Base-by-base conservation (phyloP, 1,139 yeast species). In the Meyerozyma guilliermondii region DNA sequence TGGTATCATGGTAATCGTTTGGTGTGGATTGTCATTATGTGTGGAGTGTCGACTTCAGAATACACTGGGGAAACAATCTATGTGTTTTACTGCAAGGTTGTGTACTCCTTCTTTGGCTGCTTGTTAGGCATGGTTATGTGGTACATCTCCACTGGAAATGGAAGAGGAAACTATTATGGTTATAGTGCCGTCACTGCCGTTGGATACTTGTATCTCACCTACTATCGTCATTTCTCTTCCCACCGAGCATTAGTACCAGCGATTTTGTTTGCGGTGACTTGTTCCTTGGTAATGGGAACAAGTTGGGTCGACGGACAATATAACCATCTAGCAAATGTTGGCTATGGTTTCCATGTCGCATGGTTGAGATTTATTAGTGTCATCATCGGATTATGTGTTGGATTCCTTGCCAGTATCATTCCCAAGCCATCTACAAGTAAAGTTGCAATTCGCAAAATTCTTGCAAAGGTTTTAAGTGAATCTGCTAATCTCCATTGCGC, bases 21-120 rank as follows among this genome's bases (percentile, higher is more conserved):
- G 40, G 50, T 65, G 7, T 68, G 73, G 73, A 43, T 66, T 9
- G 70, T 65, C 2, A 55, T 68, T 39, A 62, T 66, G 65, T 56
- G 63, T 44, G 65, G 60, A 3, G 55, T 68, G 16, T 61, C 68
- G 3, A 62, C 65, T 6, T 46, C 65, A 7, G 68, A 66, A 38
- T 60, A 60, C 29, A 58, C 70, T 4, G 72, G 70, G 1, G 64
- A 63, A 44, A 62, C 70, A 10, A 54, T 64, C 7, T 67, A 66
- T 45, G 54, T 55, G 10, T 60, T 58, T 40, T 38, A 54, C 7
- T 54, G 60, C 38, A 66, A 64, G 44, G 42, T 66, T 24, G 48
- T 52, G 1, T 64, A 62, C 39, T 50, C 70, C 1, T 60, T 66
- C 40, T 51, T 60, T 40, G 74, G 73, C 5, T 56, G 63, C 31